These are phyloP conservation scores for Combretum micranthum DNA, from an alignment of 345 rosid genomes.

Conservation along the genomic window DNA sequence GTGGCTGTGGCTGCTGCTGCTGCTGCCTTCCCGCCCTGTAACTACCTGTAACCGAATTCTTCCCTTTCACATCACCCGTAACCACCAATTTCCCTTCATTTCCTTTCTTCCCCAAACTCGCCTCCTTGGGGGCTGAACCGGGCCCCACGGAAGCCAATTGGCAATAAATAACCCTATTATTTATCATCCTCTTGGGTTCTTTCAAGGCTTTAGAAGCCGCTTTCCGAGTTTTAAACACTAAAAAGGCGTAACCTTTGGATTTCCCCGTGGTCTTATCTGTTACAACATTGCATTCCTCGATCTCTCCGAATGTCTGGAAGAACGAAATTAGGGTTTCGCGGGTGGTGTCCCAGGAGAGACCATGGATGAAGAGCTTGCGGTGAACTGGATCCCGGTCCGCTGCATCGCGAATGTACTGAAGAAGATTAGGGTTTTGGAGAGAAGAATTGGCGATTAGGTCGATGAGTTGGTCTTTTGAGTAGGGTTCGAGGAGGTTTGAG, in stretches of 20 bases:
- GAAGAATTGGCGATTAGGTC: constrained; percentile 48
- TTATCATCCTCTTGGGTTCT: constrained; percentile 37
- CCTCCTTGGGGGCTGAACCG: constrained; percentile 23
- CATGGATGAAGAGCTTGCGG: constrained; percentile 76
- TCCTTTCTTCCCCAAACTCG: constrained; percentile 21
- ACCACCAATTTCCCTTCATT: constrained; percentile 20
- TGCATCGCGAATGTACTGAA: constrained; percentile 36
- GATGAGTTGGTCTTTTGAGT: constrained; percentile 56
- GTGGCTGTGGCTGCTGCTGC: constrained; percentile 13
- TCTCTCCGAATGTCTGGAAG: constrained; percentile 57
- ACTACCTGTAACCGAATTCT: constrained; percentile 6
- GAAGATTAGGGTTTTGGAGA: constrained; percentile 33
- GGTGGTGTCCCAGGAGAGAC: constrained; percentile 74
- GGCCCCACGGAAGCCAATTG: constrained; percentile 49
- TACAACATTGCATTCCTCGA: constrained; percentile 40
- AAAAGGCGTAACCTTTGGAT: constrained; percentile 20
- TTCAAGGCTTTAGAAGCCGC: constrained; percentile 16
- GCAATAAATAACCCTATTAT: constrained; percentile 50
- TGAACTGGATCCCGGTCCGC: constrained; percentile 62
- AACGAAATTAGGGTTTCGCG: constrained; percentile 44
- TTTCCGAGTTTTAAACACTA: constrained; percentile 14
- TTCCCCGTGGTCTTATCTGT: constrained; percentile 17
- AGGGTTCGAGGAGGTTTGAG: constrained; percentile 43
- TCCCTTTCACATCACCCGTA: constrained; percentile 18
- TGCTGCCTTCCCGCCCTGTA: constrained; percentile 17